Percentiles rank a stretch among this genome's conserved stretches.
These are phyloP conservation scores for Leishmania tropica DNA, from an alignment of 208 protist genomes.

Conservation along the genomic window DNA sequence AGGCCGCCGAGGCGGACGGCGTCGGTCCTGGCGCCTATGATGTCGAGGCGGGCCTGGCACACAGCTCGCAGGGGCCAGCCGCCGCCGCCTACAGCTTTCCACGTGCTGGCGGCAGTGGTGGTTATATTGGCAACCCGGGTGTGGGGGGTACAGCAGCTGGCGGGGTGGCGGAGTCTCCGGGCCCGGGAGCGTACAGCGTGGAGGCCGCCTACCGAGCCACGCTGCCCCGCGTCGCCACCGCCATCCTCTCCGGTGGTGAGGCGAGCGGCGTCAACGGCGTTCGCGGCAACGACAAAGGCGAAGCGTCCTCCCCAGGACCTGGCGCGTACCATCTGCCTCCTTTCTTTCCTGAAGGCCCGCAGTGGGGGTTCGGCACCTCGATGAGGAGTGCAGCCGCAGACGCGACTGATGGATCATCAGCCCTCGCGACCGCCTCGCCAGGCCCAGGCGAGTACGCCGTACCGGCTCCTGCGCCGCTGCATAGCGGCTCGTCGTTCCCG, in stretches of 20 bases:
- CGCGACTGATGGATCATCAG: not conserved
- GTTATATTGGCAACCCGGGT: too few species aligned
- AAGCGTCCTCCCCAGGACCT: conserved; percentile 11
- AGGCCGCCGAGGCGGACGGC: conserved; percentile 1
- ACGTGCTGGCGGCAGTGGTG: conserved; percentile 10
- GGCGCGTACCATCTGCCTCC: conserved; percentile 30
- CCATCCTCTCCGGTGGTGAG: not conserved
- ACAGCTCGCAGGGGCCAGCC: conserved; percentile 16
- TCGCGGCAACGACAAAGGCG: not conserved
- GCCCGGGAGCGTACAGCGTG: conserved; percentile 53
- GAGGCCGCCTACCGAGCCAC: conserved; percentile 21
- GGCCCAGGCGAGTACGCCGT: conserved; percentile 22
- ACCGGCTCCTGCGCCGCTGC: conserved; percentile 15
- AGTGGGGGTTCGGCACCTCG: conserved; percentile 32
- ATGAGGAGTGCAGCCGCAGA: not conserved
- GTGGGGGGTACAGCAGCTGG: not conserved
- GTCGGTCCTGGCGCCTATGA: conserved; percentile 64
- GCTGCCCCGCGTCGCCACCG: conserved; percentile 9
- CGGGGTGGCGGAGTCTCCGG: conserved; percentile 19
- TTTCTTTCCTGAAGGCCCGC: conserved; percentile 26
- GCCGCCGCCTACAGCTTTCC: conserved; percentile 25
- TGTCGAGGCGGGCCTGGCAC: conserved; percentile 4
- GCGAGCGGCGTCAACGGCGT: not conserved
- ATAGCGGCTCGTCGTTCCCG: conserved; percentile 17
- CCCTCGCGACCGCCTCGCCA: not conserved